These are phyloP conservation scores for Bremia lactucae DNA, from an alignment of 352 stramenopile genomes.

Conservation along the genomic window DNA sequence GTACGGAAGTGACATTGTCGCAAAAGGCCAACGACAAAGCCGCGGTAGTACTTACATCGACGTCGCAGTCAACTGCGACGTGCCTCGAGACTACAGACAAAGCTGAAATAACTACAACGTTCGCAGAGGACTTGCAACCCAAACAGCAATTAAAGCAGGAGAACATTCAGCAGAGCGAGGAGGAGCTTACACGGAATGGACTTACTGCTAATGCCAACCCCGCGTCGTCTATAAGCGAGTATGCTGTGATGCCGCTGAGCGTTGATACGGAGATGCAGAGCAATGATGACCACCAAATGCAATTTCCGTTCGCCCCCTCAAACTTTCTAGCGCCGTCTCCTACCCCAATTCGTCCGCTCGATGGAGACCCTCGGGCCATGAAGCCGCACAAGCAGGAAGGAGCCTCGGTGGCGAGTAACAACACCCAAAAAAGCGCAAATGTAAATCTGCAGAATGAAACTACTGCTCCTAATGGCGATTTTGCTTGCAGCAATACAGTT, in stretches of 20 bases:
- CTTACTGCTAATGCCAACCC: not conserved
- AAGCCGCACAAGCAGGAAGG: slow-evolving; percentile 14
- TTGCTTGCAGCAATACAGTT: slow-evolving; percentile 15
- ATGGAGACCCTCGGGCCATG: slow-evolving; percentile 46
- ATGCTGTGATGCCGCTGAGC: not conserved
- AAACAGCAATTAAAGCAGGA: slow-evolving; percentile 1
- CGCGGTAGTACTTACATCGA: slow-evolving; percentile 1
- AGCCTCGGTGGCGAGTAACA: slow-evolving; percentile 1
- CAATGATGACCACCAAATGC: slow-evolving; percentile 16
- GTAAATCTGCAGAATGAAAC: slow-evolving; percentile 6
- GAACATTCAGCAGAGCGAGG: not conserved
- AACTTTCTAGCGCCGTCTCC: slow-evolving; percentile 56
- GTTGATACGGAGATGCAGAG: slow-evolving; percentile 11
- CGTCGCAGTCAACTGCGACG: slow-evolving; percentile 1
- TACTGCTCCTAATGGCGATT: slow-evolving; percentile 1
- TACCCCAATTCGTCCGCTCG: slow-evolving; percentile 63
- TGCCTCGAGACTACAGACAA: slow-evolving; percentile 1
- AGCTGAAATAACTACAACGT: not conserved
- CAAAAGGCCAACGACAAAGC: too few species aligned
- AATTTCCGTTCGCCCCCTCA: slow-evolving; percentile 49
- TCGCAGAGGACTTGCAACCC: not conserved
- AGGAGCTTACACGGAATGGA: not conserved
- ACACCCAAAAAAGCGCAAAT: slow-evolving; percentile 1
- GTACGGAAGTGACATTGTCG: not conserved
- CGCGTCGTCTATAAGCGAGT: not conserved